phyloP scores from a whole-genome alignment of 768 basidiomycete species.

The Tylopilus sp. region DNA sequence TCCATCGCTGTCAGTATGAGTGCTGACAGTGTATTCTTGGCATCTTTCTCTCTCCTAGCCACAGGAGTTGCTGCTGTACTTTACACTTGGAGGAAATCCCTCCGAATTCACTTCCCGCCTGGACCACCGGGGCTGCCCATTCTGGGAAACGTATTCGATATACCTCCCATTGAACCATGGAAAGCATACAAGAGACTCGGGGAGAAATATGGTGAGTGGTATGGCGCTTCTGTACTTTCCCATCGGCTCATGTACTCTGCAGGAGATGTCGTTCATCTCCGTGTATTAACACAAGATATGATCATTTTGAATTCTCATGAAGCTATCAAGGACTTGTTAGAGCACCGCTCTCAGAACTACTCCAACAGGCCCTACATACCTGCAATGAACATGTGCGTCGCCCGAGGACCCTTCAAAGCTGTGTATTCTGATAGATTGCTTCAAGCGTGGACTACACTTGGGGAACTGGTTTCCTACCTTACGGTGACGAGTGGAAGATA shows the following conservation, averaged over 20 bases:
- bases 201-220: conserved; percentile 5
- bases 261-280: conserved; percentile 9
- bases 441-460: conserved; percentile 7
- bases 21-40: not conserved
- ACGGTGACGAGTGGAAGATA: conserved; percentile 4
- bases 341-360: conserved; percentile 6
- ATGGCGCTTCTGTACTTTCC: not conserved
- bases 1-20: not conserved
- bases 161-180: conserved; percentile 4
- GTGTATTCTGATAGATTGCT: not conserved
- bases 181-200: conserved; percentile 1
- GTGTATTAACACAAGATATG: conserved; percentile 7
- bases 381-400: not conserved
- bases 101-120: not conserved
- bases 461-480: conserved; percentile 5
- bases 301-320: conserved; percentile 11
- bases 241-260: not conserved
- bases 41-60: not conserved
- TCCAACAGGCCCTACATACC: conserved; percentile 7
- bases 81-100: not conserved
- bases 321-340: conserved; percentile 3
- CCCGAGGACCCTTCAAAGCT: not conserved
- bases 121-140: conserved; percentile 6
- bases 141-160: conserved; percentile 9
- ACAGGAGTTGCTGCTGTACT: not conserved